Evolutionary conservation across 2,329 filamentous ascomycete genomes (phyloP), one percentile per base, ranked within the genome.

Genomic region (Trichoderma sp.): DNA sequence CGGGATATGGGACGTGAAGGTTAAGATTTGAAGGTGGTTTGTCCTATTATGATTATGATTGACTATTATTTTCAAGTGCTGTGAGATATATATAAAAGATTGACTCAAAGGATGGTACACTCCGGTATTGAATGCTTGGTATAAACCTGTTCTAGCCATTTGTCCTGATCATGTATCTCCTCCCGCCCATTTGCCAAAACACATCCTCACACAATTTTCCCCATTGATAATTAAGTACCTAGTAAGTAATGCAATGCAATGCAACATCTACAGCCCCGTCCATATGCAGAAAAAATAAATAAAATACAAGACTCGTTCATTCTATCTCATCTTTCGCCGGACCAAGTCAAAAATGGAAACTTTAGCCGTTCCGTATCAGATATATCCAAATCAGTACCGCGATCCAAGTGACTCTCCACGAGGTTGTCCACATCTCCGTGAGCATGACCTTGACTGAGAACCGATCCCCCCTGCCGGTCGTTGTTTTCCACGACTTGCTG

Each of bases 331-430:
- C 32, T 26, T 28, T 53, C 23, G 32, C 55, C n/a, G n/a, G n/a
- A n/a, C n/a, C 26, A 8, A 26, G 55, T 12, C 26, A 26, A 13
- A n/a, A 17, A n/a, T 26, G 32, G 26, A 4, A 13, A 39, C 34
- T 58, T 72, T 63, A 93, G 74, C 91, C 90, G 77, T 85, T 85
- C 82, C 87, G 89, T 71, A 91, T 84, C 75, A 95, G 81, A 82
- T 90, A 93, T 34, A 84, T 84, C 85, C 92, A 96, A 79, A 90
- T 90, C 15, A 83, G 74, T 58, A 90, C 79, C 23, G 88, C 89
- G 79, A 92, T 87, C 85, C 87, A 88, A 6, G 84, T 85, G 4
- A 94, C 90, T 62, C 87, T 84, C 82, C 88, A 89, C 20, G 90
- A 76, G 58, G 88, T 90, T 9, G 84, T 86, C 81, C 85, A 86